phyloP scores from a whole-genome alignment of 768 basidiomycete genomes.

The Boletus sp. region DNA sequence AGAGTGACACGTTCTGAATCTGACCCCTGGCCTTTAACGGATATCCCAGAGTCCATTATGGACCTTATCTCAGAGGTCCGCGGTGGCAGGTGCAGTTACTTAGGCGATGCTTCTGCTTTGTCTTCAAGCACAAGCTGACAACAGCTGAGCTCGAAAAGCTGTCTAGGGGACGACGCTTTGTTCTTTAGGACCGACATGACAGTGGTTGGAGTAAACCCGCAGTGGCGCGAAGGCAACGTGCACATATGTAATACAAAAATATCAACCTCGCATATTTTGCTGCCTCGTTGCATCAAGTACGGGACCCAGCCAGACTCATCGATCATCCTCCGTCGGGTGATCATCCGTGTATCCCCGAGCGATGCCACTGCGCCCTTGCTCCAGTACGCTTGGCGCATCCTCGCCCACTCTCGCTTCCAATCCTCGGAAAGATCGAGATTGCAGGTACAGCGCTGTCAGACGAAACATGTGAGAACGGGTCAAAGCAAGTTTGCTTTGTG shows the following conservation, averaged over 20 bases:
- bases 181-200: not conserved
- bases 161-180: not conserved
- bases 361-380: slow-evolving; percentile 88
- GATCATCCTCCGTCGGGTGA: slow-evolving; percentile 10
- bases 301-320: not conserved
- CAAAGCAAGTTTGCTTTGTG: slow-evolving; percentile 3
- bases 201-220: not conserved
- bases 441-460: slow-evolving; percentile 63
- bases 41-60: not conserved
- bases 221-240: not conserved
- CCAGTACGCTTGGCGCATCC: slow-evolving; percentile 76
- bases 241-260: not conserved
- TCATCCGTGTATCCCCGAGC: slow-evolving; percentile 81
- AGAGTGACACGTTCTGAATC: not conserved
- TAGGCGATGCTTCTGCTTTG: not conserved
- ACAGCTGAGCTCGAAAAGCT: not conserved
- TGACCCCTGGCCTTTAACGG: not conserved
- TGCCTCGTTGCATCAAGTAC: not conserved
- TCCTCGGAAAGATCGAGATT: slow-evolving; percentile 73
- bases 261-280: not conserved
- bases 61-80: not conserved
- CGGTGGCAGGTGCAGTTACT: not conserved
- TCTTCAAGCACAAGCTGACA: not conserved
- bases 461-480: slow-evolving; percentile 7
- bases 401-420: slow-evolving; percentile 75